Conservation (phyloP, 2,329 filamentous ascomycete genomes). For the Celoporthe dispersa region DNA sequence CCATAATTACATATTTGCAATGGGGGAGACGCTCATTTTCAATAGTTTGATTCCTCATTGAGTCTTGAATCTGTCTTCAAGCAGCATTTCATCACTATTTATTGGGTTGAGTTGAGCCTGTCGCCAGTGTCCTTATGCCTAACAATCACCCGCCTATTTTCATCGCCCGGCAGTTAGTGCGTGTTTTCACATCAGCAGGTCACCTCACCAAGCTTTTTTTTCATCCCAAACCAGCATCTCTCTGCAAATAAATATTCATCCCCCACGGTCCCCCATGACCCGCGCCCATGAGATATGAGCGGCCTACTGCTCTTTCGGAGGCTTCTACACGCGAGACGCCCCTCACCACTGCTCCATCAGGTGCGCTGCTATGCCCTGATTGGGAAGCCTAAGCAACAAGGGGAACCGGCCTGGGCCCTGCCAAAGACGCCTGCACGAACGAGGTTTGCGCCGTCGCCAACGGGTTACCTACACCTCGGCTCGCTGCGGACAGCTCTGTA, state of each 20-base stretch:
- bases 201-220: constrained; percentile 8
- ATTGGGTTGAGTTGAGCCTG: not conserved
- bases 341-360: constrained; percentile 26
- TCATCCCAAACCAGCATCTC: not conserved
- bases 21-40: not conserved
- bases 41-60: not conserved
- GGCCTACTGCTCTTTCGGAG: constrained; percentile 30
- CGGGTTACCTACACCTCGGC: constrained; percentile 89
- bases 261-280: constrained; percentile 11
- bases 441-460: constrained; percentile 94
- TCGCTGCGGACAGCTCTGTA: constrained; percentile 93
- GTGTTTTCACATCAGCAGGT: not conserved
- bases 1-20: not conserved
- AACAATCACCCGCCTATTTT: not conserved
- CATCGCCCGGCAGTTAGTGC: not conserved
- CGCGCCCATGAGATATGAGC: constrained; percentile 29
- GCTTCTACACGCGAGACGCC: constrained; percentile 23
- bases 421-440: constrained; percentile 69
- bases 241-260: not conserved
- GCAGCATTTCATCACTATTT: not conserved
- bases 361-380: constrained; percentile 34
- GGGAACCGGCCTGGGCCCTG: constrained; percentile 39
- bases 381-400: constrained; percentile 31
- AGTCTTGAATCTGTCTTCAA: not conserved
- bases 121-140: not conserved